These are phyloP conservation scores for Ampelomyces quisqualis DNA, from an alignment of 2,329 filamentous ascomycete species.

Conservation along the genomic window DNA sequence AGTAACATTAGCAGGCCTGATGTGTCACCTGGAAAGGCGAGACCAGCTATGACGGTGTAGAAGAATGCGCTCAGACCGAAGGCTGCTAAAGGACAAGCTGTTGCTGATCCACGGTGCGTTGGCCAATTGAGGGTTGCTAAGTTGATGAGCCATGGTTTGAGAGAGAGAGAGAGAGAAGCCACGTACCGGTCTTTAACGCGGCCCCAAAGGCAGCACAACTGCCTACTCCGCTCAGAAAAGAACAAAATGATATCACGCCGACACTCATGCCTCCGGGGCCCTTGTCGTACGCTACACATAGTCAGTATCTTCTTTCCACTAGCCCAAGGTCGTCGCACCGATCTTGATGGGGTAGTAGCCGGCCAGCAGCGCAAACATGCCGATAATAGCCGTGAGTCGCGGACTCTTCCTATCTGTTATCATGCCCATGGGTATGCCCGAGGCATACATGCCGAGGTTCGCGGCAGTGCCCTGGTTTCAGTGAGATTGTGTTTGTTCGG, in stretches of 20 bases:
- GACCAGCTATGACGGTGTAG: conserved; percentile 76
- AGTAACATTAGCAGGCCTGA: conserved; percentile 78
- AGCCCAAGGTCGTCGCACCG: conserved; percentile 40
- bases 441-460: conserved; percentile 92
- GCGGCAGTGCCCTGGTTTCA: conserved; percentile 58
- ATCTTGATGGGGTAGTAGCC: conserved; percentile 85
- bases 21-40: conserved; percentile 81
- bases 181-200: conserved; percentile 70
- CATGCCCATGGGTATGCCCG: conserved; percentile 85
- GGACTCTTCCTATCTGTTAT: conserved; percentile 83
- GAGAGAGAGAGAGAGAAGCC: too few species aligned
- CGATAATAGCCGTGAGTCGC: conserved; percentile 72
- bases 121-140: conserved; percentile 88
- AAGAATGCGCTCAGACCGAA: conserved; percentile 97
- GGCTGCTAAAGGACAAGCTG: conserved; percentile 86
- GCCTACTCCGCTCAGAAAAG: conserved; percentile 81
- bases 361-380: conserved; percentile 67
- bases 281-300: conserved; percentile 64
- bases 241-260: conserved; percentile 71
- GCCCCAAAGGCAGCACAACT: conserved; percentile 90
- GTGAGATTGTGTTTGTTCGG: conserved; percentile 29
- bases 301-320: conserved; percentile 30
- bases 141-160: conserved; percentile 22
- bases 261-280: conserved; percentile 61
- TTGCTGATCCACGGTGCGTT: conserved; percentile 85